A percentile compares a stretch with the other conserved stretches of the same genome.
Evolutionary conservation across 306 rosid species (phyloP).

Genomic region (Sindora glabra): DNA sequence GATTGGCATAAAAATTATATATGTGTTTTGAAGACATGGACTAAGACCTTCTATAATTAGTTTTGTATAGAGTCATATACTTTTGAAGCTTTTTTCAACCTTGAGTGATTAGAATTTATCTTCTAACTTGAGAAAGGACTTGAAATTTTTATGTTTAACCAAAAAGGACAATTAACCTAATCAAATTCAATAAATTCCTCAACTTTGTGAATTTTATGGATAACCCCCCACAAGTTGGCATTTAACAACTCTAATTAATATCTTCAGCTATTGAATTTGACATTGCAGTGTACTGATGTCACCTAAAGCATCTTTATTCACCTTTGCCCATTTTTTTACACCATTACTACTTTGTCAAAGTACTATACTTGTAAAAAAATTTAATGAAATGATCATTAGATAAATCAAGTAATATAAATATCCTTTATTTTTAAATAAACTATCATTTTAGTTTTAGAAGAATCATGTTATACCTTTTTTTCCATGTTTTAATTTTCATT

Average conservation of each 20-base stretch:
- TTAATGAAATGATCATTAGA: too few species aligned
- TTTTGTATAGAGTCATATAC: conserved; percentile 23
- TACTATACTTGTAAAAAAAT: too few species aligned
- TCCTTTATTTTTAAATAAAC: too few species aligned
- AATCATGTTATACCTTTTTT: too few species aligned
- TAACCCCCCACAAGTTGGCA: too few species aligned
- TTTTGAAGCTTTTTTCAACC: conserved; percentile 36
- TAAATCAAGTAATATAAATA: too few species aligned
- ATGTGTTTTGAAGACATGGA: conserved; percentile 30
- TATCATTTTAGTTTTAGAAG: too few species aligned
- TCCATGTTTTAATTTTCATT: too few species aligned
- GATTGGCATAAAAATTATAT: conserved; percentile 27
- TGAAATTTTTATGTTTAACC: conserved; percentile 37
- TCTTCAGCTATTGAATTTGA: conserved; percentile 89
- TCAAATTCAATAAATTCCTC: conserved; percentile 26
- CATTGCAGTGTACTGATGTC: conserved; percentile 75
- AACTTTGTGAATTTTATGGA: conserved; percentile 8
- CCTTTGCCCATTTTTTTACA: conserved; percentile 77
- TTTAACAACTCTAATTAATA: conserved; percentile 18
- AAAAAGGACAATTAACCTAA: conserved; percentile 72
- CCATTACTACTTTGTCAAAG: too few species aligned
- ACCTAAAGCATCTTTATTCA: conserved; percentile 91
- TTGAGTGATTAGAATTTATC: conserved; percentile 40
- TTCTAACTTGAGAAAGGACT: conserved; percentile 34
- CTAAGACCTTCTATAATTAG: conserved; percentile 23